Conservation (phyloP, 164 flowering plant species). For the Saururus chinensis region DNA sequence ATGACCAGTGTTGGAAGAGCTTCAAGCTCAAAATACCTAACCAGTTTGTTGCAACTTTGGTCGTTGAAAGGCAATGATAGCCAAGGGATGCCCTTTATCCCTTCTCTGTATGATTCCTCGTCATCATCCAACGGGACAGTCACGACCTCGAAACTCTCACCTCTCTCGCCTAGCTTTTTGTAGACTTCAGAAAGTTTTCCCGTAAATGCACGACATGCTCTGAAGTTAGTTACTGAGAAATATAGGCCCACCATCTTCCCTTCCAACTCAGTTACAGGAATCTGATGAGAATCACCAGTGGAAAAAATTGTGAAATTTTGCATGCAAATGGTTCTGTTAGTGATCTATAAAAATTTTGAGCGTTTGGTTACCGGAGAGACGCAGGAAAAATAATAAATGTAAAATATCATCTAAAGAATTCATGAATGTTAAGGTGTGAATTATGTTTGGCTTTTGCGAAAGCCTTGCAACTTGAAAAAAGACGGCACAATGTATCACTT, state of each 20-base stretch:
- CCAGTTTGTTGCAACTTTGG: slow-evolving; percentile 5
- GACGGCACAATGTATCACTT: too few species aligned
- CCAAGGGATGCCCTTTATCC: slow-evolving; percentile 15
- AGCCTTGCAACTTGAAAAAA: too few species aligned
- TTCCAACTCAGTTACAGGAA: slow-evolving; percentile 24
- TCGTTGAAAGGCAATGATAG: slow-evolving; percentile 19
- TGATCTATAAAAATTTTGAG: too few species aligned
- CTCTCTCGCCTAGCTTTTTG: slow-evolving; percentile 14
- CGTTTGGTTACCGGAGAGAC: too few species aligned
- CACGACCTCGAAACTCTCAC: slow-evolving; percentile 20
- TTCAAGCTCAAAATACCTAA: slow-evolving; percentile 11
- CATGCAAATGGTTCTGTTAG: not conserved
- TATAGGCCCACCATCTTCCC: slow-evolving; percentile 27
- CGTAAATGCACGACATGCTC: slow-evolving; percentile 12
- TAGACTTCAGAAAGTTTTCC: slow-evolving; percentile 13
- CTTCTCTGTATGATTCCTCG: slow-evolving; percentile 9
- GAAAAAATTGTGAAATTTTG: not conserved
- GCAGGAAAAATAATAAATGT: too few species aligned
- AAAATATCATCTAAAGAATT: too few species aligned
- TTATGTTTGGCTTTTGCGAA: too few species aligned
- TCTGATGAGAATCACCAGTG: slow-evolving; percentile 11
- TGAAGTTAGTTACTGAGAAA: slow-evolving; percentile 5
- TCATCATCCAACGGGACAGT: slow-evolving; percentile 10
- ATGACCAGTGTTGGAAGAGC: slow-evolving; percentile 13
- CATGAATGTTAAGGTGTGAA: too few species aligned